Evolutionary conservation across 495 filamentous ascomycete genomes (phyloP), one percentile per base, ranked within the genome.

Genomic region (Mytilinidion resinicola): DNA sequence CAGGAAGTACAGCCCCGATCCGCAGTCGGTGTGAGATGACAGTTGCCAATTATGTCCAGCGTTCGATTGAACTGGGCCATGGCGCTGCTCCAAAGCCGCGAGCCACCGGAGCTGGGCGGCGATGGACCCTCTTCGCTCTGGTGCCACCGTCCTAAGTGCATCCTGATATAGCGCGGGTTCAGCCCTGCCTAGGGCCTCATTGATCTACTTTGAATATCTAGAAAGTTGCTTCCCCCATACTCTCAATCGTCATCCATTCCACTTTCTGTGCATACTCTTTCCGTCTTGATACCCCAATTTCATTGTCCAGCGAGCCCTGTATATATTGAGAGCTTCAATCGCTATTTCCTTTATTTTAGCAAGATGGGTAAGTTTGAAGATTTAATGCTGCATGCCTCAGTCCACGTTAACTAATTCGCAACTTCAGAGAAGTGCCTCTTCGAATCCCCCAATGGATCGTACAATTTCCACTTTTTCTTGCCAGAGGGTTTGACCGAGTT

Each of bases 401-500:
- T 6, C 34, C 5, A 4, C 56, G 37, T 12, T 46, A 48, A 47
- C 43, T 56, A 8, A 17, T 8, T 8, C 46, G 35, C 47, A 46
- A 42, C 33, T 42, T 42, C 37, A 34, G 46, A 51, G 19, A 47
- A 58, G 48, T 58, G 43, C 20, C 37, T 34, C 7, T 46, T 58
- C 10, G 34, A 58, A 15, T 58, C 33, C 48, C 43, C 46, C n/a
- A 30, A 58, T 25, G 30, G 9, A 10, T n/a, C 46, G 17, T 34
- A 43, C 15, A 58, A 41, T 11, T 52, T 58, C 11, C 56, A 58
- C 19, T 36, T 58, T 30, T 37, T 47, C 8, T 38, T 58, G 6
- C 56, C 47, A 30, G 56, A 58, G n/a, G 46, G 51, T 20, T 39
- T 52, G 37, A 51, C 19, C 34, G 35, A 41, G 17, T 58, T 58